Percentiles rank a stretch among this genome's conserved stretches.
These are phyloP conservation scores for Leccinellum rugosiceps DNA, from an alignment of 768 basidiomycete species.

Conservation along the genomic window DNA sequence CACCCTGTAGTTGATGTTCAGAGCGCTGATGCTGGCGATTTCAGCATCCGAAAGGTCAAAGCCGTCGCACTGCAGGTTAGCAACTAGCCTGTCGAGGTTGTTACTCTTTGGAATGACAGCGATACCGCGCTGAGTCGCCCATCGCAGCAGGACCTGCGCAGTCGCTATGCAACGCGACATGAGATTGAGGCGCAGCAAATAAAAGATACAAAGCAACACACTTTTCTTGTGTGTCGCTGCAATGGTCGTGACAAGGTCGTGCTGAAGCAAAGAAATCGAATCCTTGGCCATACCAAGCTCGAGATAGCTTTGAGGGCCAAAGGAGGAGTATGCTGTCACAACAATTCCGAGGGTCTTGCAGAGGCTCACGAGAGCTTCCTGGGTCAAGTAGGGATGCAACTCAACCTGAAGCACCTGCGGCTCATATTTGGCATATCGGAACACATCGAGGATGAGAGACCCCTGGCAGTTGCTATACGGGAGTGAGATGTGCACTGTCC, in stretches of 20 bases:
- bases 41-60: conserved; percentile 58
- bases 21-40: conserved; percentile 49
- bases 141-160: conserved; percentile 74
- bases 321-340: conserved; percentile 54
- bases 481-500: neutral
- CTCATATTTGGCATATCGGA: conserved; percentile 69
- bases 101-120: conserved; percentile 77
- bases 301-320: conserved; percentile 53
- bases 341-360: conserved; percentile 45
- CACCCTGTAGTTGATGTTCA: conserved; percentile 67
- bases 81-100: conserved; percentile 34
- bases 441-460: conserved; percentile 66
- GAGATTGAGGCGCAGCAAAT: neutral
- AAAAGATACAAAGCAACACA: conserved; percentile 20
- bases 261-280: conserved; percentile 50
- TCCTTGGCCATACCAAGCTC: conserved; percentile 64
- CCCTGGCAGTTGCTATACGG: conserved; percentile 67
- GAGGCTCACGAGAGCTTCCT: conserved; percentile 44
- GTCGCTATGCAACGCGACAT: conserved; percentile 21
- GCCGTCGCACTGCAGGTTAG: conserved; percentile 45
- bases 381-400: conserved; percentile 54
- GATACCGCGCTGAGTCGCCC: conserved; percentile 73
- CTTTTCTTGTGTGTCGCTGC: conserved; percentile 54
- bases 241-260: conserved; percentile 41
- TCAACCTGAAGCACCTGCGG: conserved; percentile 62